A percentile compares a stretch with the other conserved stretches of the same genome.
Evolutionary conservation across 1,139 yeast species (phyloP).

Genomic region (Sugiyamaella sp.): DNA sequence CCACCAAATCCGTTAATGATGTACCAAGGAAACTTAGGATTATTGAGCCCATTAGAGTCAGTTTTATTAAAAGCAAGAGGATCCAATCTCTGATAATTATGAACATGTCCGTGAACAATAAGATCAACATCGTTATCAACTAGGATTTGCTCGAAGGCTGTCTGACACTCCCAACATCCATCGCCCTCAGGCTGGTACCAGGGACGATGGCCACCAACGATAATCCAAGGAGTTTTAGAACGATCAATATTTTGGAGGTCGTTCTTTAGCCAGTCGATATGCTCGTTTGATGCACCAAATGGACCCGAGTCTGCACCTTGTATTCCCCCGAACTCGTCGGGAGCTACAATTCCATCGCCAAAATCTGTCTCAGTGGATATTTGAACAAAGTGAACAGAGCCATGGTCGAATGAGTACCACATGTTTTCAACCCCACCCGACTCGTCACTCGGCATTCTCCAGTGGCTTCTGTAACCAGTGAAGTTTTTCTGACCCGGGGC

Average conservation of each 20-base stretch:
- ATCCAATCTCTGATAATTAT: constrained; percentile 36
- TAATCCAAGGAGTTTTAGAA: constrained; percentile 40
- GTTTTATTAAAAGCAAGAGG: constrained; percentile 32
- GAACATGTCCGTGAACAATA: constrained; percentile 38
- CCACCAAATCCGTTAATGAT: constrained; percentile 39
- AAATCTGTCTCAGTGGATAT: constrained; percentile 40
- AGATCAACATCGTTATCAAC: constrained; percentile 38
- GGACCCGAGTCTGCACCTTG: constrained; percentile 34
- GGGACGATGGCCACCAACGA: constrained; percentile 46
- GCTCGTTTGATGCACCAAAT: constrained; percentile 34
- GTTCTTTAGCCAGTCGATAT: constrained; percentile 46
- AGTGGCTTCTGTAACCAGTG: constrained; percentile 37
- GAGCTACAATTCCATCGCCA: constrained; percentile 31
- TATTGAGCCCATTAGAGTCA: constrained; percentile 36
- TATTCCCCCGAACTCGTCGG: constrained; percentile 35
- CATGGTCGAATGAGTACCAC: constrained; percentile 42
- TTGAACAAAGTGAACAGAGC: constrained; percentile 39
- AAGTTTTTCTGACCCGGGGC: constrained; percentile 38
- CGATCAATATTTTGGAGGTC: constrained; percentile 46
- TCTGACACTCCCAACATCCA: constrained; percentile 35
- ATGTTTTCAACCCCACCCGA: constrained; percentile 34
- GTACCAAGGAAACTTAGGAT: constrained; percentile 38
- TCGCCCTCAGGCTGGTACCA: constrained; percentile 36
- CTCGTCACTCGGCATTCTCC: constrained; percentile 35
- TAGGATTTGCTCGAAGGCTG: constrained; percentile 31